Evolutionary conservation across 2,329 filamentous ascomycete genomes (phyloP), one percentile per base, ranked within the genome.

Genomic region (Ophiognomonia clavigignenti-juglandacearum): DNA sequence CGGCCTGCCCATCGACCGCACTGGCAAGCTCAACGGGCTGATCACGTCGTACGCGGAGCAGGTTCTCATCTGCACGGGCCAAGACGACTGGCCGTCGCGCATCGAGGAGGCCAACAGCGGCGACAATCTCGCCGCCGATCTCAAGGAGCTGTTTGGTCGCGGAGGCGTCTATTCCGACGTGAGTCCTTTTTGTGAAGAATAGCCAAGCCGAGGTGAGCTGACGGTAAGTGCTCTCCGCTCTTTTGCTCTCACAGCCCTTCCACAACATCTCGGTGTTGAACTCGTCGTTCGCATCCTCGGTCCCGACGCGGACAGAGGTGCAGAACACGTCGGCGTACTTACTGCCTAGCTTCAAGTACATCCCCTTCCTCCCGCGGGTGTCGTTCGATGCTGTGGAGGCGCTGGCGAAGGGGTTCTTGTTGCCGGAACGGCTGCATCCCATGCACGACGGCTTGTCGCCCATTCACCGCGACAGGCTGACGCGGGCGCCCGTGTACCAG

Each of bases 41-140:
- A 91, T 96, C 68, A 74, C 85, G 2, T 72, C 76, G 1, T 95
- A 96, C 62, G 75, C 82, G 1, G 85, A 95, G 64, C 90, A 96
- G 57, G 78, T 96, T 4, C 66, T 97, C 9, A 74, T 96, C 13
- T 91, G 86, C 53, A 95, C 90, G 0, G 90, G 88, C 4, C 80
- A 82, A 51, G 69, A 75, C 24, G 87, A 95, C 67, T 96, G 91
- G 91, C 72, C 75, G 23, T 91, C 86, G 59, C 79, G 80, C 48
- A 95, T 96, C 53, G 90, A 95, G 62, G 83, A 95, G 38, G 89
- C 95, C 50, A 80, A 84, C 56, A 76, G 66, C 58, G 79, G 71
- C 14, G 75, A 82, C 55, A 84, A 84, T 55, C 64, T 91, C 16
- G 82, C 84, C 6, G 81, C 84, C 31, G 83, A 87, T 46, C 64